phyloP scores from a whole-genome alignment of 2,329 filamentous ascomycete species.

The Sclerotinia sclerotiorum region DNA sequence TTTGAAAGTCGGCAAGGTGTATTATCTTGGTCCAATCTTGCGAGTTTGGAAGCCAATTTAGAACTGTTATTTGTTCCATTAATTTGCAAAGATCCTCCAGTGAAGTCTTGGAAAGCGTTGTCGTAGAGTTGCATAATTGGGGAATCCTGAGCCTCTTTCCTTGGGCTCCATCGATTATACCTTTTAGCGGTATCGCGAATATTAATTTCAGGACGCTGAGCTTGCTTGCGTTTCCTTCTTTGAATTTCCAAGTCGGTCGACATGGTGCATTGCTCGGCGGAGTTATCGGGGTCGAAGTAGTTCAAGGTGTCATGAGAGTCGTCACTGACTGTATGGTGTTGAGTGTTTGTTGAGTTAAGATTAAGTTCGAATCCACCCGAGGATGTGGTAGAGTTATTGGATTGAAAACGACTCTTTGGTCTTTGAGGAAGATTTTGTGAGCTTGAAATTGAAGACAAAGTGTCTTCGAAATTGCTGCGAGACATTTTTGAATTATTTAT shows the following conservation, averaged over 20 bases:
- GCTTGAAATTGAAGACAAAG: constrained; percentile 13
- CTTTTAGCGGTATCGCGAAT: constrained; percentile 41
- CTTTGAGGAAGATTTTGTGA: constrained; percentile 13
- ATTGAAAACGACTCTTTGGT: constrained; percentile 17
- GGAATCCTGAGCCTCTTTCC: constrained; percentile 42
- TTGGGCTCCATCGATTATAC: constrained; percentile 37
- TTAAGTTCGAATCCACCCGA: background rate
- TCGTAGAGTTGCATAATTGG: constrained; percentile 47
- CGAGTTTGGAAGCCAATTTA: constrained; percentile 29
- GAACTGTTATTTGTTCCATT: constrained; percentile 15
- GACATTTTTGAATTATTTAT: constrained; percentile 12
- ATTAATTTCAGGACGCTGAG: constrained; percentile 32
- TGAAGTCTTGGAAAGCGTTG: constrained; percentile 50
- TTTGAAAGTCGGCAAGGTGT: constrained; percentile 5
- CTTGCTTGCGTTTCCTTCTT: constrained; percentile 15
- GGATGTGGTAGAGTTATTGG: constrained; percentile 3
- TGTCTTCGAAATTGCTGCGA: constrained; percentile 9
- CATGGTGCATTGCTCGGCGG: constrained; percentile 13
- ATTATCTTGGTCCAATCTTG: constrained; percentile 32
- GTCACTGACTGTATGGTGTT: constrained; percentile 17
- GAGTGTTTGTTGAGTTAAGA: constrained; percentile 17
- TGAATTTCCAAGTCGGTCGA: constrained; percentile 19
- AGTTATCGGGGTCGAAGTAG: constrained; percentile 13
- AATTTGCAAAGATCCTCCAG: constrained; percentile 41
- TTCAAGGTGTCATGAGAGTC: background rate